These are phyloP conservation scores for Tetrahymena malaccensis DNA, from an alignment of 73 alveolate species.

Conservation along the genomic window DNA sequence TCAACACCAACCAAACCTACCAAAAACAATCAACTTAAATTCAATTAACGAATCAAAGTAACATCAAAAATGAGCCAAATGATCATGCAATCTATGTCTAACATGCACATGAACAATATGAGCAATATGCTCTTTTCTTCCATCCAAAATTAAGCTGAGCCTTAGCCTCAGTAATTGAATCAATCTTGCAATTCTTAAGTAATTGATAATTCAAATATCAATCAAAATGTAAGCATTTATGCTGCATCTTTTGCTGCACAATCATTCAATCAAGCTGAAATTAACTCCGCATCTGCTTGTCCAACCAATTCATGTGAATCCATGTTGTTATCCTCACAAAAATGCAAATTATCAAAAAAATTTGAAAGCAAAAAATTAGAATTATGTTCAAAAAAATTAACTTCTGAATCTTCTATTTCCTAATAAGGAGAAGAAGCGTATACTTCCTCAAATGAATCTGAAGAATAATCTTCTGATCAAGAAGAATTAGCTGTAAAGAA, in stretches of 20 bases:
- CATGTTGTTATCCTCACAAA: background rate
- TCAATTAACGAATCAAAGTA: background rate
- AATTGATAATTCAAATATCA: background rate
- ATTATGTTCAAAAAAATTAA: background rate
- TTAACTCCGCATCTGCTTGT: background rate
- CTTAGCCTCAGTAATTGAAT: background rate
- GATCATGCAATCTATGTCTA: background rate
- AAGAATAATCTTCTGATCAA: background rate
- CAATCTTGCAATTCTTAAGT: background rate
- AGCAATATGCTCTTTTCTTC: background rate
- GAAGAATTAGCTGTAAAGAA: background rate
- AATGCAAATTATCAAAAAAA: background rate
- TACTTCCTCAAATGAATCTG: background rate
- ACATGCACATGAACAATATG: background rate
- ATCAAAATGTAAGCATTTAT: background rate
- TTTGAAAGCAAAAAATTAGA: background rate
- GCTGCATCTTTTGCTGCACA: background rate
- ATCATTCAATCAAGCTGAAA: background rate
- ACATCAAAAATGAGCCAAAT: background rate
- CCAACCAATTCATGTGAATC: background rate
- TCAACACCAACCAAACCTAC: background rate
- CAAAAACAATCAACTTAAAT: background rate
- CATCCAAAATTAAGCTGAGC: background rate
- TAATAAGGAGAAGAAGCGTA: background rate
- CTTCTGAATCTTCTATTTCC: background rate